These are phyloP conservation scores for Melampsora americana DNA, from an alignment of 1,284 basidiomycete genomes.

Conservation along the genomic window DNA sequence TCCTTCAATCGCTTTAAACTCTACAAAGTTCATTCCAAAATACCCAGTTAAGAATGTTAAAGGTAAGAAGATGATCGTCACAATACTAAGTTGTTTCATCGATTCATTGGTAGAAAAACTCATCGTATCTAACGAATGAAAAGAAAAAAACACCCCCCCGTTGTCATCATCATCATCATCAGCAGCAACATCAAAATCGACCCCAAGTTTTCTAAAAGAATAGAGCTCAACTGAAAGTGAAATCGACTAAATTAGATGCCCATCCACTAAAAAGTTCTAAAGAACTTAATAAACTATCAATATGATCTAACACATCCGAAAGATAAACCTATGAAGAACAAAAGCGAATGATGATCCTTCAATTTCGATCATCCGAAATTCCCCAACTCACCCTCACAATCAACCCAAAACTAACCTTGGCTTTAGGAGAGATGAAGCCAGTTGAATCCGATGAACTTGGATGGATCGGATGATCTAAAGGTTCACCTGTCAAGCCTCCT, in stretches of 20 bases:
- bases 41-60: constrained; percentile 34
- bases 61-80: constrained; percentile 36
- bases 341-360: too few species aligned
- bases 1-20: constrained; percentile 19
- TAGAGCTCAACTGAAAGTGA: constrained; percentile 30
- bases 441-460: not conserved
- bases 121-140: constrained; percentile 43
- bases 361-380: too few species aligned
- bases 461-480: constrained; percentile 6
- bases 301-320: constrained; percentile 39
- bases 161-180: too few species aligned
- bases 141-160: too few species aligned
- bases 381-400: too few species aligned
- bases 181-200: too few species aligned
- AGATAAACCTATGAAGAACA: constrained; percentile 22
- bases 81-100: constrained; percentile 36
- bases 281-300: constrained; percentile 33
- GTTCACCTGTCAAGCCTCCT: not conserved
- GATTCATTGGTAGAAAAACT: constrained; percentile 40
- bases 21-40: constrained; percentile 35
- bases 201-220: too few species aligned
- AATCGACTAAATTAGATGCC: constrained; percentile 38
- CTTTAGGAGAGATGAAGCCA: constrained; percentile 26
- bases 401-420: constrained; percentile 17
- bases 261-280: constrained; percentile 33